phyloP scores from a whole-genome alignment of 2,329 filamentous ascomycete genomes.

The Monilinia fructicola region DNA sequence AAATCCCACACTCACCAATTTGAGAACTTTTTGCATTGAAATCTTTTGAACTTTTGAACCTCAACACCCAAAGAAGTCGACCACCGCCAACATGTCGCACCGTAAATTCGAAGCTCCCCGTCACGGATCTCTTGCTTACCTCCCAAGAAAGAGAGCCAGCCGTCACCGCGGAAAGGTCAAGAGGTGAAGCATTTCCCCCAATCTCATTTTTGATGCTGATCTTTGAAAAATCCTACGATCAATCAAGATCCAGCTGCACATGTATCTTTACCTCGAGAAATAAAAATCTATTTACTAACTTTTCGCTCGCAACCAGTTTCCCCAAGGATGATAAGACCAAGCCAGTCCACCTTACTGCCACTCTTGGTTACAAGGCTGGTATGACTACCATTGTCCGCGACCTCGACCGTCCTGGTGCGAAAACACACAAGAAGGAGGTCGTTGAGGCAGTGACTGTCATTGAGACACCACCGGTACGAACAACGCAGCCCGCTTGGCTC shows the following conservation, averaged over 20 bases:
- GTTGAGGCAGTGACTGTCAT: constrained; percentile 85
- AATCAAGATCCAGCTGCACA: neutral
- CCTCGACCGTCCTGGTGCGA: constrained; percentile 97
- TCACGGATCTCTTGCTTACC: constrained; percentile 88
- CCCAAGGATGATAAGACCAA: constrained; percentile 99
- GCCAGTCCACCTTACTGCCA: constrained; percentile 95
- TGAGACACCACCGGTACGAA: constrained; percentile 93
- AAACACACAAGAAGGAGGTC: constrained; percentile 99
- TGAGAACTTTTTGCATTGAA: constrained; percentile 17
- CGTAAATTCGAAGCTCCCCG: constrained; percentile 65
- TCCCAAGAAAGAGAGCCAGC: constrained; percentile 88
- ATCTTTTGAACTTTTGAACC: constrained; percentile 24
- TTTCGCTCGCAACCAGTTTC: constrained; percentile 57
- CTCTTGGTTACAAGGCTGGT: constrained; percentile 99
- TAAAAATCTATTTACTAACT: constrained; percentile 16
- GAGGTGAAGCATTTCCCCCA: constrained; percentile 64
- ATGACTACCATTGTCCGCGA: constrained; percentile 98
- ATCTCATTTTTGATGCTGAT: constrained; percentile 26
- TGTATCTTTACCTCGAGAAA: neutral
- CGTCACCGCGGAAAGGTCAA: constrained; percentile 97
- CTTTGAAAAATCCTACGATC: neutral
- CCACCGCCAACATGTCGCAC: constrained; percentile 33
- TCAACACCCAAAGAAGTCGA: constrained; percentile 24
- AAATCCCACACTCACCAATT: constrained; percentile 22
- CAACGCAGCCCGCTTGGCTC: constrained; percentile 78